Evolutionary conservation across 108 stramenopile genomes (phyloP).

Genomic region (Skeletonema marinoi): DNA sequence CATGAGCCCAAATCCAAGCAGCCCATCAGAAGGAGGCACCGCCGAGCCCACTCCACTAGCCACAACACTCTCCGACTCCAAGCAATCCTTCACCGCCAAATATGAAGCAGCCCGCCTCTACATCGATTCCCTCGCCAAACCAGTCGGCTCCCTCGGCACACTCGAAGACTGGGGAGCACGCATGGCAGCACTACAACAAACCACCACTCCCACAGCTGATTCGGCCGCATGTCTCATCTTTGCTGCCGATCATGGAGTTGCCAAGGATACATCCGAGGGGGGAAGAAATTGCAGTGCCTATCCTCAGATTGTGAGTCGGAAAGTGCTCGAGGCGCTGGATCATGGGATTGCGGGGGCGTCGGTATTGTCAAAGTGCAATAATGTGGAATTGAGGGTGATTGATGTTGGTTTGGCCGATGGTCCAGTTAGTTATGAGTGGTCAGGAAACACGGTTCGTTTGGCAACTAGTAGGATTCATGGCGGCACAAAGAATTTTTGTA

Average conservation of each 20-base stretch:
- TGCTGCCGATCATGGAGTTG: conserved; percentile 83
- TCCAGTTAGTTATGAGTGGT: conserved; percentile 16
- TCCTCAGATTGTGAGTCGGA: conserved; percentile 68
- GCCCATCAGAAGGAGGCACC: background rate
- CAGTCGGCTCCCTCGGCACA: conserved; percentile 74
- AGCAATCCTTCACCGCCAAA: conserved; percentile 19
- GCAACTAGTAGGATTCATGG: conserved; percentile 36
- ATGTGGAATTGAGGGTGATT: conserved; percentile 57
- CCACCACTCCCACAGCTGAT: conserved; percentile 33
- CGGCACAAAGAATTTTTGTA: conserved; percentile 70
- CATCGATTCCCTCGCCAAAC: conserved; percentile 78
- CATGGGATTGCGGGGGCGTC: conserved; percentile 66
- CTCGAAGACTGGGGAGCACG: conserved; percentile 78
- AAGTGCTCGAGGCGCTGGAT: conserved; percentile 61
- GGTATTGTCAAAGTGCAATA: conserved; percentile 55
- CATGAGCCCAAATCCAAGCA: background rate
- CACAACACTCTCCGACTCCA: conserved; percentile 10
- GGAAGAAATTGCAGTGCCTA: conserved; percentile 72
- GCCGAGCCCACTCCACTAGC: conserved; percentile 1
- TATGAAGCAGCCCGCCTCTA: conserved; percentile 58
- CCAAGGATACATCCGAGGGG: conserved; percentile 52
- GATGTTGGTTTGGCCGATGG: conserved; percentile 72
- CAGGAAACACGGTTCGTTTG: conserved; percentile 33
- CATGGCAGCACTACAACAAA: conserved; percentile 57
- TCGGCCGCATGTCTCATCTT: conserved; percentile 64